Evolutionary conservation across 2,329 filamentous ascomycete species (phyloP).

Genomic region (Tolypocladium ophioglossoides): DNA sequence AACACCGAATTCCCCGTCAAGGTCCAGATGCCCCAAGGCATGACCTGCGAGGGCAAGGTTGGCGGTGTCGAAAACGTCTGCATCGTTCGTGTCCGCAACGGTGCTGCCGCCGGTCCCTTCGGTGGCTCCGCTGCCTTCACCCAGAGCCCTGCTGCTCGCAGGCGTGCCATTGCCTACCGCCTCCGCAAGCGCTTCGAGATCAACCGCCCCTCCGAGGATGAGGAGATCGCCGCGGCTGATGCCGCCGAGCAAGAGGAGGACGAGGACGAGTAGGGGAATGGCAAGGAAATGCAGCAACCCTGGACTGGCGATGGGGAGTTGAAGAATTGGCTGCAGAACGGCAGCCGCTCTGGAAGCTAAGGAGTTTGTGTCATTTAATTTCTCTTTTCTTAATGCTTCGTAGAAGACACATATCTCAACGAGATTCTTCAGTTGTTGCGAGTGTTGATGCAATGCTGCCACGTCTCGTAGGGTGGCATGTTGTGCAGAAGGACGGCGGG

Average conservation of each 20-base stretch:
- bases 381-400: background rate
- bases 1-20: slow-evolving; percentile 55
- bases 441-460: background rate
- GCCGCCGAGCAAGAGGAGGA: slow-evolving; percentile 1
- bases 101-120: slow-evolving; percentile 52
- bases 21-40: slow-evolving; percentile 56
- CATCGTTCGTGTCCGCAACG: slow-evolving; percentile 53
- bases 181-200: slow-evolving; percentile 27
- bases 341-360: background rate
- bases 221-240: background rate
- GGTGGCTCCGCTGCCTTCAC: slow-evolving; percentile 58
- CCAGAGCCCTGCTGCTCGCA: slow-evolving; percentile 44
- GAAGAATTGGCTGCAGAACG: background rate
- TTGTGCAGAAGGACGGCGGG: background rate
- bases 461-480: background rate
- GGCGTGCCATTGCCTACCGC: slow-evolving; percentile 49
- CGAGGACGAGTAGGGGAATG: background rate
- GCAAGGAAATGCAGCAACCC: background rate
- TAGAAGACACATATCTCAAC: background rate
- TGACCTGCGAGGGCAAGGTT: slow-evolving; percentile 52
- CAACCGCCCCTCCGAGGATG: slow-evolving; percentile 6
- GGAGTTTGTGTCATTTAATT: background rate
- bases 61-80: slow-evolving; percentile 53
- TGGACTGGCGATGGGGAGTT: background rate
- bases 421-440: no score